phyloP scores from a whole-genome alignment of 768 basidiomycete species.

The Kwoniella heveanensis region DNA sequence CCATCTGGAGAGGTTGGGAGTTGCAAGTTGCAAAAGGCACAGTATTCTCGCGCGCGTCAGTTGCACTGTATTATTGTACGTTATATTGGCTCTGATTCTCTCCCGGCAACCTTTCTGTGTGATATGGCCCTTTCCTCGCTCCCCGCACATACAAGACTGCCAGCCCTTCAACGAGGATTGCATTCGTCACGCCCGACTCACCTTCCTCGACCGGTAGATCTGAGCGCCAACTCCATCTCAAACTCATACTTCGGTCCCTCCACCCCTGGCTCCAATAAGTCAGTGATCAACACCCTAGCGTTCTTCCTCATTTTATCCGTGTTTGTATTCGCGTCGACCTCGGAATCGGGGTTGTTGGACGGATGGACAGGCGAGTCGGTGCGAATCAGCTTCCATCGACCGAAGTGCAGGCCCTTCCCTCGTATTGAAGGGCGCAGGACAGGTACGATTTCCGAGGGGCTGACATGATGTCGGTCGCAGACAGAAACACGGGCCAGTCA shows the following conservation, averaged over 20 bases:
- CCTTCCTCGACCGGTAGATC: constrained; percentile 72
- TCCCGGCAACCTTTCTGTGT: too few relatives aligned
- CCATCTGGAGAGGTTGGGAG: constrained; percentile 45
- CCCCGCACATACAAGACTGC: too few relatives aligned
- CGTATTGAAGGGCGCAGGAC: constrained; percentile 73
- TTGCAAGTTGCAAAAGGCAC: too few relatives aligned
- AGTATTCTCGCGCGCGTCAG: too few relatives aligned
- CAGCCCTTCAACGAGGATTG: too few relatives aligned
- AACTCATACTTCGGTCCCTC: constrained; percentile 53
- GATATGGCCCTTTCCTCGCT: too few relatives aligned
- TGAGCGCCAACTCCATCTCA: constrained; percentile 53
- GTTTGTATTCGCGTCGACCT: background rate
- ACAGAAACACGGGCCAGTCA: too few relatives aligned
- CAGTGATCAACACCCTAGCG: constrained; percentile 41
- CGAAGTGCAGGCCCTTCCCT: constrained; percentile 59
- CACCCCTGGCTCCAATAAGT: constrained; percentile 49
- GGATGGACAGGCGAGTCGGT: constrained; percentile 28
- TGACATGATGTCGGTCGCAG: too few relatives aligned
- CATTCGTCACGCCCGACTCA: constrained; percentile 64
- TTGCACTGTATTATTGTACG: too few relatives aligned
- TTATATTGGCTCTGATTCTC: too few relatives aligned
- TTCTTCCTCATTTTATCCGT: constrained; percentile 8
- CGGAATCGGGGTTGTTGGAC: background rate
- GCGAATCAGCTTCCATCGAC: constrained; percentile 44
- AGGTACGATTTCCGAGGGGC: constrained; percentile 66